phyloP scores from a whole-genome alignment of 495 filamentous ascomycete genomes.

The Chaetomium fimeti region DNA sequence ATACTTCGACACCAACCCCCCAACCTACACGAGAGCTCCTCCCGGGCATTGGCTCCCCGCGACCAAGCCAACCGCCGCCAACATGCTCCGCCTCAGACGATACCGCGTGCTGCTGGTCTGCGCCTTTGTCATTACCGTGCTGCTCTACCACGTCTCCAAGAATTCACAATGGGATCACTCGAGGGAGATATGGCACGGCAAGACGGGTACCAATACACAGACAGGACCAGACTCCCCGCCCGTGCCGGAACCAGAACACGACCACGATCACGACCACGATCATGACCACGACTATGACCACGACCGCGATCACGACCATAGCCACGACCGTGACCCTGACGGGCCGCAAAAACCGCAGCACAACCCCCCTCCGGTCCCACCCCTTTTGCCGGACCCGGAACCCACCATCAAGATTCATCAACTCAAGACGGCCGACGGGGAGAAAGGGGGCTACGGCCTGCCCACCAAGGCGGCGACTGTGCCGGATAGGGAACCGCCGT shows the following conservation, averaged over 20 bases:
- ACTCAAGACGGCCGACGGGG: constrained; percentile 39
- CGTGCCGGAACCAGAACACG: constrained; percentile 7
- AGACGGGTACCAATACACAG: background rate
- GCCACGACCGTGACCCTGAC: background rate
- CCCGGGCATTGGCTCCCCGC: background rate
- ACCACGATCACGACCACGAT: constrained; percentile 1
- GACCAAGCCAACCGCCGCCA: constrained; percentile 22
- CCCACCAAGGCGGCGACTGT: constrained; percentile 27
- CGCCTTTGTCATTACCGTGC: constrained; percentile 61
- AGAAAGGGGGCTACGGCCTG: constrained; percentile 28
- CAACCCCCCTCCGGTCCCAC: constrained; percentile 15
- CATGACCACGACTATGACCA: background rate
- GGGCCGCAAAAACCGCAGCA: background rate
- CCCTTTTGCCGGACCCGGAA: constrained; percentile 16
- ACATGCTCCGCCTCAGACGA: constrained; percentile 73
- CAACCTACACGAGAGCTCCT: background rate
- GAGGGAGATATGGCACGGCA: constrained; percentile 29
- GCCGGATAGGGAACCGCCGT: constrained; percentile 13
- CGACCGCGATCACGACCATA: background rate
- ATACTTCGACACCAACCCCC: background rate
- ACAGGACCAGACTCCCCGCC: constrained; percentile 2
- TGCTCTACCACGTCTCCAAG: constrained; percentile 63
- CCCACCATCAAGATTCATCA: constrained; percentile 38
- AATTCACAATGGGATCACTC: constrained; percentile 49
- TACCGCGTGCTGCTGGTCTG: constrained; percentile 73